Evolutionary conservation across 2,329 filamentous ascomycete genomes (phyloP), one percentile per base, ranked within the genome.

Genomic region (Xylariaceae sp.): DNA sequence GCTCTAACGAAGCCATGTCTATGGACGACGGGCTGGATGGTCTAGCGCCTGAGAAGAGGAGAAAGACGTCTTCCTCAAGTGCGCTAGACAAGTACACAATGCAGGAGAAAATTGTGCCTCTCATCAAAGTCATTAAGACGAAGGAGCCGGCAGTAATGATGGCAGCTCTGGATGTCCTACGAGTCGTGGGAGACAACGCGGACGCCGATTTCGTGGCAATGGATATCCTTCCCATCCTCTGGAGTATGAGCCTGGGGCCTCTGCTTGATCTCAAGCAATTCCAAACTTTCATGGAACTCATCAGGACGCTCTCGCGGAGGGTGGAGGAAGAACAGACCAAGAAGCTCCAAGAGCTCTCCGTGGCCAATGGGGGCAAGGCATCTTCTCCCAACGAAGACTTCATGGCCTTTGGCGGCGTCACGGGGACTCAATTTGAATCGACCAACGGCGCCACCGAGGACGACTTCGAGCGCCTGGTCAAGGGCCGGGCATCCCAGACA

Each of bases 141-240:
- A 96, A 94, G 55, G 92, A 98, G 57, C 92, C 92, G 0, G 89
- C 88, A 6, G 92, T 98, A 8, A 96, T 96, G 85, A 83, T 96
- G 68, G 89, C 90, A 5, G 83, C 88, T 1, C 67, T 96, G 21
- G 81, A 80, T 35, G 87, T 95, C 1, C 78, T 96, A 44, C 77
- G 75, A 31, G 83, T 94, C 31, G 81, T 98, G 18, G 88, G 88
- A 7, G 75, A 76, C 31, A 71, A 82, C 14, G 89, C 83, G 4
- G 92, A 96, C 53, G 75, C 81, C 2, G 92, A 95, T 28, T 96
- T 94, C 53, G 75, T 95, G 15, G 92, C 92, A 10, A 79, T 92
- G 64, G 90, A 96, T 36, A 78, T 94, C 12, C 65, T 98, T 9
- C 92, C 92, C 0, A 75, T 93, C 8, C 65, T 98, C 2, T 98